Conservation (phyloP, 768 basidiomycete species). For the Suillus discolor region DNA sequence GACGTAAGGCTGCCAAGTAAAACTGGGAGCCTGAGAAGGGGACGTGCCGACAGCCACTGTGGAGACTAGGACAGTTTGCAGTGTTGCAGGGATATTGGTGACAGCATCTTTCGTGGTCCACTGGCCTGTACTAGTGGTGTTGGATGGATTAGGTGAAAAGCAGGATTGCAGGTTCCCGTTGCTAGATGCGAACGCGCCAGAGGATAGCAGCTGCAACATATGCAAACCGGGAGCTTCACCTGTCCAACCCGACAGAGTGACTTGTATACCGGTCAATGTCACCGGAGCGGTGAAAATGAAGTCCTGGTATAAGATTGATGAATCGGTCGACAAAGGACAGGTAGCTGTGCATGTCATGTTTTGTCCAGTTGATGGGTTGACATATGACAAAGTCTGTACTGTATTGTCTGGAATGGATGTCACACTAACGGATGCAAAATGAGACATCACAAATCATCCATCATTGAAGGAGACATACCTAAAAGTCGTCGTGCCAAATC, state of each 20-base stretch:
- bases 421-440: slow-evolving; percentile 50
- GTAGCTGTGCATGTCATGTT: slow-evolving; percentile 74
- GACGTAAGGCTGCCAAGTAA: slow-evolving; percentile 94
- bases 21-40: slow-evolving; percentile 63
- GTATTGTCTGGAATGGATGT: slow-evolving; percentile 89
- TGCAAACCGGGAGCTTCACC: slow-evolving; percentile 84
- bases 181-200: slow-evolving; percentile 84
- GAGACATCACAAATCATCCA: slow-evolving; percentile 13
- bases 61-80: slow-evolving; percentile 72
- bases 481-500: slow-evolving; percentile 87
- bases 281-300: slow-evolving; percentile 74
- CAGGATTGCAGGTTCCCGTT: slow-evolving; percentile 68
- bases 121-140: slow-evolving; percentile 61
- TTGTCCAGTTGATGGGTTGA: slow-evolving; percentile 74
- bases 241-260: slow-evolving; percentile 75
- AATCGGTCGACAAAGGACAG: slow-evolving; percentile 82
- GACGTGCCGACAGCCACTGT: slow-evolving; percentile 65
- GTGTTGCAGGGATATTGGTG: slow-evolving; percentile 81
- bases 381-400: slow-evolving; percentile 73
- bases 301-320: slow-evolving; percentile 86
- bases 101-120: slow-evolving; percentile 69
- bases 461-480: slow-evolving; percentile 51
- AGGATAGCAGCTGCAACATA: slow-evolving; percentile 88
- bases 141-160: slow-evolving; percentile 76
- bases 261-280: slow-evolving; percentile 86